phyloP scores from a whole-genome alignment of 306 rosid species.

The Begonia peltatifolia region DNA sequence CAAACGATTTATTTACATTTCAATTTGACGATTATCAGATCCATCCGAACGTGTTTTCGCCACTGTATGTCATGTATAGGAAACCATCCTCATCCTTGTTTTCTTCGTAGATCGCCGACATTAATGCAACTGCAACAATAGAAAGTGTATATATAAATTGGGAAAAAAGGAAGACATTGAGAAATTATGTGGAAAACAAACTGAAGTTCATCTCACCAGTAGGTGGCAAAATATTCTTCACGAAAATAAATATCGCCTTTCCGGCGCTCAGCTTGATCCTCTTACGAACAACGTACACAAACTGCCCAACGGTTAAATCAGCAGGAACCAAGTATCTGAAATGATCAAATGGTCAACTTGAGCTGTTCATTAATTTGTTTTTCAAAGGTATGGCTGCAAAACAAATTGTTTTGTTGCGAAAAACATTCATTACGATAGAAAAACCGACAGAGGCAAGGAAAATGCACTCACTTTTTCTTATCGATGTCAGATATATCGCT shows the following conservation, averaged over 20 bases:
- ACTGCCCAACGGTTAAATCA: constrained; percentile 77
- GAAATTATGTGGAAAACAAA: neutral
- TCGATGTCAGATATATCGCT: constrained; percentile 79
- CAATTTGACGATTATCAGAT: neutral
- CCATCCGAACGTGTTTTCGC: constrained; percentile 75
- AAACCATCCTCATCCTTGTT: constrained; percentile 83
- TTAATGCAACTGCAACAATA: constrained; percentile 47
- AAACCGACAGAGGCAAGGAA: neutral
- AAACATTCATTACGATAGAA: too few species aligned
- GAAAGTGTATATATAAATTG: neutral
- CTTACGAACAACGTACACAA: constrained; percentile 77
- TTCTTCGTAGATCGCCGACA: constrained; percentile 84
- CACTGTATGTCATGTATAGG: constrained; percentile 82
- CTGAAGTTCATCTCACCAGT: constrained; percentile 34
- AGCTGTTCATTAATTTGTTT: too few species aligned
- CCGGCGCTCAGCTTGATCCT: constrained; percentile 73
- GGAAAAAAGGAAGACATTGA: neutral
- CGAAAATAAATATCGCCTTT: too few species aligned
- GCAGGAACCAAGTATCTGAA: constrained; percentile 85
- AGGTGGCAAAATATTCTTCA: constrained; percentile 71
- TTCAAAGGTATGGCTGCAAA: too few species aligned
- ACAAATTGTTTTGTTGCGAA: too few species aligned
- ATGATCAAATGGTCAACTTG: too few species aligned
- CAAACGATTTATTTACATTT: too few species aligned
- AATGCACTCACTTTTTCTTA: constrained; percentile 60